These are phyloP conservation scores for Leccinum laetum DNA, from an alignment of 1,284 basidiomycete species.

Conservation along the genomic window DNA sequence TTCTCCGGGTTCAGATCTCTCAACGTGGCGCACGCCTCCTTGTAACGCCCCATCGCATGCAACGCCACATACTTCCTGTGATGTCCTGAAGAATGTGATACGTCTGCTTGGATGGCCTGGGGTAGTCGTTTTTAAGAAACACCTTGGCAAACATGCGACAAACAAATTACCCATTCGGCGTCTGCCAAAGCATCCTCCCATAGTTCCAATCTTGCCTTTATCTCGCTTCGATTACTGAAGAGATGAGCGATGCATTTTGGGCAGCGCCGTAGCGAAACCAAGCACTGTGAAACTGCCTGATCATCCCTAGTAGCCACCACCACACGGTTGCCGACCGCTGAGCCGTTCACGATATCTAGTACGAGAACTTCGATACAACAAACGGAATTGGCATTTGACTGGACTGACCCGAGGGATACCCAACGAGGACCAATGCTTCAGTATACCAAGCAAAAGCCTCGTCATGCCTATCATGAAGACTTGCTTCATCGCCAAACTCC, in stretches of 20 bases:
- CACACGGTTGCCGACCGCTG: too few species aligned
- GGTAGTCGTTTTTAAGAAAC: background rate
- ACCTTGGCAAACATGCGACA: background rate
- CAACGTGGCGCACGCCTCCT: conserved; percentile 1
- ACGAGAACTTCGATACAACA: too few species aligned
- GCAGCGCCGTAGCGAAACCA: too few species aligned
- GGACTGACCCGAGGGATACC: background rate
- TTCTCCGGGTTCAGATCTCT: background rate
- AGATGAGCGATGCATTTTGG: too few species aligned
- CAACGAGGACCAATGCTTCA: conserved; percentile 4
- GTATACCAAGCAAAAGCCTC: background rate
- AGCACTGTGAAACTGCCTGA: too few species aligned
- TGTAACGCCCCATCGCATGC: background rate
- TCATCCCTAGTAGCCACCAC: too few species aligned
- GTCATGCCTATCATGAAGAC: too few species aligned
- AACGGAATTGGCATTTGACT: background rate
- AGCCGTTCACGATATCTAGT: too few species aligned
- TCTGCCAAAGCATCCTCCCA: too few species aligned
- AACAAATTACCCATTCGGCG: background rate
- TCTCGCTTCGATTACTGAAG: too few species aligned
- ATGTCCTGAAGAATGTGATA: conserved; percentile 3
- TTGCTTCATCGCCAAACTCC: too few species aligned
- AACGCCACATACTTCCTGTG: conserved; percentile 7
- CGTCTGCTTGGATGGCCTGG: conserved; percentile 9
- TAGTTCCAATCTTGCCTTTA: too few species aligned